phyloP scores from a whole-genome alignment of 1,284 basidiomycete species.

The Albatrellus sp. region DNA sequence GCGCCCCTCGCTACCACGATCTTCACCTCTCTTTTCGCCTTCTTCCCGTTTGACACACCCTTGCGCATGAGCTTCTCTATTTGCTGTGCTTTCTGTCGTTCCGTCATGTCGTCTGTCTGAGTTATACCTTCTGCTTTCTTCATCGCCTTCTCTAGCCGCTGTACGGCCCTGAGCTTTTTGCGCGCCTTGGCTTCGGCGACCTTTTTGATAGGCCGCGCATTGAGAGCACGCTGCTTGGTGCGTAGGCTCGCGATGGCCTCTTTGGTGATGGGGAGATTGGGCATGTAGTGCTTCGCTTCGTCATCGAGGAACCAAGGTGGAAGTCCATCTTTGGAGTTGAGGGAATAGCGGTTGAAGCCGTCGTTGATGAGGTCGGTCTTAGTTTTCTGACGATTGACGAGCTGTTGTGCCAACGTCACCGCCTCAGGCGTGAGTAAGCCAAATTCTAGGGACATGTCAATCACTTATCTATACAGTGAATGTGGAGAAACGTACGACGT shows the following conservation, averaged over 20 bases:
- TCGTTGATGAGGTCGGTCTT: conserved; percentile 87
- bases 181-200: conserved; percentile 97
- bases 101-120: conserved; percentile 81
- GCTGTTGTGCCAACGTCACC: conserved; percentile 81
- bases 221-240: conserved; percentile 85
- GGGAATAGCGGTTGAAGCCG: conserved; percentile 90
- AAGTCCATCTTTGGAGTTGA: conserved; percentile 84
- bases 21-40: conserved; percentile 73
- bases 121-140: conserved; percentile 96
- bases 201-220: conserved; percentile 98
- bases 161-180: conserved; percentile 87
- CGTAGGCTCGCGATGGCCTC: conserved; percentile 84
- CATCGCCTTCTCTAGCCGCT: conserved; percentile 84
- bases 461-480: not conserved
- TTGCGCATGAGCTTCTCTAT: conserved; percentile 87
- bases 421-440: conserved; percentile 89
- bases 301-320: conserved; percentile 98
- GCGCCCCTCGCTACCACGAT: conserved; percentile 88
- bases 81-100: conserved; percentile 88
- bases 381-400: conserved; percentile 88
- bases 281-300: conserved; percentile 86
- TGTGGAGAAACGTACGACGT: conserved; percentile 37
- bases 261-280: conserved; percentile 94
- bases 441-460: conserved; percentile 38
- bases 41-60: conserved; percentile 55